Evolutionary conservation across 2,329 filamentous ascomycete genomes (phyloP).

Genomic region (Ophioceras dolichostomum): DNA sequence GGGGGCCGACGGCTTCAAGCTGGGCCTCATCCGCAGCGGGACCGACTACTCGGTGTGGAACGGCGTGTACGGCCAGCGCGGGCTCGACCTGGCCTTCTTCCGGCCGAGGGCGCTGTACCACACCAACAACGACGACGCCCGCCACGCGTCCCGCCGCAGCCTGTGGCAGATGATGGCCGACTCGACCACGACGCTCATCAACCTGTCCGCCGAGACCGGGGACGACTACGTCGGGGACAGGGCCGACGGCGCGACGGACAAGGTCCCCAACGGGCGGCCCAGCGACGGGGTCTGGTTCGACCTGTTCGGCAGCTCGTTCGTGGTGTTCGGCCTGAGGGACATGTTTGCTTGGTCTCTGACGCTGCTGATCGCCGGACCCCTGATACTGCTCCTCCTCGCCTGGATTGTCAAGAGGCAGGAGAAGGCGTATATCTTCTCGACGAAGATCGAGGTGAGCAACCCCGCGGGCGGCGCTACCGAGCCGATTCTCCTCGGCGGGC

Average conservation of each 20-base stretch:
- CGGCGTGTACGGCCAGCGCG: conserved; percentile 65
- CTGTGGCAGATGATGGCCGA: conserved; percentile 95
- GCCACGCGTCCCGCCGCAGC: conserved; percentile 57
- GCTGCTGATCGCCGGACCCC: conserved; percentile 65
- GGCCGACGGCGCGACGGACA: conserved; percentile 41
- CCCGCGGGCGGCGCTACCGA: conserved; percentile 46
- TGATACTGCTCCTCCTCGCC: conserved; percentile 58
- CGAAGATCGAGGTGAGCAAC: neutral
- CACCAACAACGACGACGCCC: conserved; percentile 75
- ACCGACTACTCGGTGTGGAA: conserved; percentile 86
- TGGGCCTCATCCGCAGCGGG: conserved; percentile 66
- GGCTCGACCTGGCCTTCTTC: conserved; percentile 87
- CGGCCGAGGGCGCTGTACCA: conserved; percentile 79
- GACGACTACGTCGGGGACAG: conserved; percentile 51
- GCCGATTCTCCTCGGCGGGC: conserved; percentile 55
- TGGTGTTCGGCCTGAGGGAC: conserved; percentile 65
- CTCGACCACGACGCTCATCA: conserved; percentile 61
- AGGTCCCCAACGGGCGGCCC: conserved; percentile 53
- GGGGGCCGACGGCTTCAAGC: conserved; percentile 71
- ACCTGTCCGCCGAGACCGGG: conserved; percentile 56
- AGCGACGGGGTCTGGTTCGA: conserved; percentile 86
- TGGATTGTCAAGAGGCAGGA: conserved; percentile 57
- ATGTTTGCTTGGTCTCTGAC: conserved; percentile 83
- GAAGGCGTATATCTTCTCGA: conserved; percentile 81
- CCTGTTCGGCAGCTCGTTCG: conserved; percentile 69